phyloP scores from a whole-genome alignment of 345 rosid species.

The Syzygium grande region DNA sequence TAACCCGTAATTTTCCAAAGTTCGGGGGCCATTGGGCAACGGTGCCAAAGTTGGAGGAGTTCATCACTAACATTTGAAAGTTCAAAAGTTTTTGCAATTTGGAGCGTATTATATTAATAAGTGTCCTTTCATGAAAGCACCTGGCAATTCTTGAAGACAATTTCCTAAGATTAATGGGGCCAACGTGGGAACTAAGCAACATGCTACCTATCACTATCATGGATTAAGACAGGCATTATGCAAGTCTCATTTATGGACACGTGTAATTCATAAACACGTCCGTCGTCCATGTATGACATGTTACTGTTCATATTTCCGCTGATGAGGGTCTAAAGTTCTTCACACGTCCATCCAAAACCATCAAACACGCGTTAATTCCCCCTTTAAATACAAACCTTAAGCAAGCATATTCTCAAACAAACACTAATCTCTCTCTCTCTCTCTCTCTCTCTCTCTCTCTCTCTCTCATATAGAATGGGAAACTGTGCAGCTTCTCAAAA shows the following conservation, averaged over 20 bases:
- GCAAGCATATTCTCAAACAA: background rate
- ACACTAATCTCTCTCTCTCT: background rate
- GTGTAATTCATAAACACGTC: background rate
- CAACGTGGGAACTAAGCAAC: background rate
- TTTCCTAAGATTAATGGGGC: background rate
- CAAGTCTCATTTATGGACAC: background rate
- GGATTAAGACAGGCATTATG: background rate
- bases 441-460: background rate
- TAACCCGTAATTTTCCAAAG: background rate
- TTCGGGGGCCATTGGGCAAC: background rate
- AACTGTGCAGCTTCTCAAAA: constrained; percentile 24
- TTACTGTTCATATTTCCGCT: background rate
- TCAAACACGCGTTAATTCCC: background rate
- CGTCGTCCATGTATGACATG: background rate
- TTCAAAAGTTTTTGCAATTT: background rate
- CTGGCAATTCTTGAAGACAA: background rate
- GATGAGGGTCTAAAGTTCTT: background rate
- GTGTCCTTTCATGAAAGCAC: background rate
- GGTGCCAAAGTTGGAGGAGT: background rate
- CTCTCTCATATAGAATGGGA: constrained; percentile 16
- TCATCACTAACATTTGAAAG: background rate
- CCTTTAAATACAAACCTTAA: background rate
- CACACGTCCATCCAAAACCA: background rate
- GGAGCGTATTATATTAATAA: background rate
- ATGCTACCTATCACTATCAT: background rate